Conservation (phyloP, 2,329 filamentous ascomycete genomes). For the Epichloe glyceriae region DNA sequence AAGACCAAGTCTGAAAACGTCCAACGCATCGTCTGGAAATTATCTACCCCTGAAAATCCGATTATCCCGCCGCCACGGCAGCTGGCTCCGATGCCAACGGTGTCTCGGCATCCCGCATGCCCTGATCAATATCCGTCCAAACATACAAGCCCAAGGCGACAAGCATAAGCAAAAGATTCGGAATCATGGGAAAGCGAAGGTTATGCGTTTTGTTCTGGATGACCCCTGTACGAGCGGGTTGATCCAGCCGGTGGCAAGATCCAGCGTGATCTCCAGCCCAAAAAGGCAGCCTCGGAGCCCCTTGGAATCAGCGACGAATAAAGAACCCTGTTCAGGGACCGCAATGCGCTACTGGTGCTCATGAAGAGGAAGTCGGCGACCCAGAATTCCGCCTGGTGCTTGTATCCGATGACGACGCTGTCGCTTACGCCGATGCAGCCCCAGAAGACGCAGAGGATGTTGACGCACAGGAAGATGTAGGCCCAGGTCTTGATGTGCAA, state of each 20-base stretch:
- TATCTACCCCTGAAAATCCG: no score
- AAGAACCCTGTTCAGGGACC: slow-evolving; percentile 10
- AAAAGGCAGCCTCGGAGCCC: slow-evolving; percentile 10
- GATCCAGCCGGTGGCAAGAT: slow-evolving; percentile 11
- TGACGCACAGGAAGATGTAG: slow-evolving; percentile 9
- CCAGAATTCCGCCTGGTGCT: slow-evolving; percentile 11
- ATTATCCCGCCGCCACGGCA: neutral
- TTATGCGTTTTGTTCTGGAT: slow-evolving; percentile 11
- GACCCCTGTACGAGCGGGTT: slow-evolving; percentile 9
- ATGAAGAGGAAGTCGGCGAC: slow-evolving; percentile 9
- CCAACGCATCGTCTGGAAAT: neutral
- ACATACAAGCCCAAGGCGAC: slow-evolving; percentile 7
- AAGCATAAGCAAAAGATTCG: slow-evolving; percentile 10
- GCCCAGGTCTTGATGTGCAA: slow-evolving; percentile 10
- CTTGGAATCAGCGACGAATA: slow-evolving; percentile 11
- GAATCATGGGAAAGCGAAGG: slow-evolving; percentile 11
- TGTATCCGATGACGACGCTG: slow-evolving; percentile 8
- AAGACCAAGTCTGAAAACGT: no score
- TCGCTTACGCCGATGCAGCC: slow-evolving; percentile 10
- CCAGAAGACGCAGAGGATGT: slow-evolving; percentile 10
- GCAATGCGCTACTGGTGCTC: slow-evolving; percentile 10
- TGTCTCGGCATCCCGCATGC: slow-evolving; percentile 9
- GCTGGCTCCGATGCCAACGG: slow-evolving; percentile 1
- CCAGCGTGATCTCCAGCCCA: slow-evolving; percentile 11
- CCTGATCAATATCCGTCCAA: slow-evolving; percentile 10